These are phyloP conservation scores for Saccharum officinarum DNA, from an alignment of 176 grass and related monocot species.

Conservation along the genomic window DNA sequence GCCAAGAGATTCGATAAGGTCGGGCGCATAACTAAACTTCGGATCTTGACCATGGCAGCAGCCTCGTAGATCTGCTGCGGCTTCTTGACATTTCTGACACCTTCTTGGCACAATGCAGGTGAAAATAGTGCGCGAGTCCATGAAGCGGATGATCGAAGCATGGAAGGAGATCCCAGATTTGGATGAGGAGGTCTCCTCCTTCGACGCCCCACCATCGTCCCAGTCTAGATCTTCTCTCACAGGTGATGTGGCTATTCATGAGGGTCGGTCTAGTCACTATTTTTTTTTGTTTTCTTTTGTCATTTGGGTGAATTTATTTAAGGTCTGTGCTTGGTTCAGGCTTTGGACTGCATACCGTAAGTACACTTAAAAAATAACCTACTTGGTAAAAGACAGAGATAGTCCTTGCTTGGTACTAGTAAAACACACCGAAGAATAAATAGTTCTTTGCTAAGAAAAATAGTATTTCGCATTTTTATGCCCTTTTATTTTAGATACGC, in stretches of 20 bases:
- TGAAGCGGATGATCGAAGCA: slow-evolving; percentile 89
- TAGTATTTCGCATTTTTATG: background rate
- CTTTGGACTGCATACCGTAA: slow-evolving; percentile 22
- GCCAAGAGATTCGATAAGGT: slow-evolving; percentile 95
- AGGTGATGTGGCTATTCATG: slow-evolving; percentile 50
- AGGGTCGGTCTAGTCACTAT: background rate
- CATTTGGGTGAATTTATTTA: slow-evolving; percentile 1
- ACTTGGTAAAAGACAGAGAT: slow-evolving; percentile 18
- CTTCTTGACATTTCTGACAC: slow-evolving; percentile 17
- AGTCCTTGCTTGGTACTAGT: background rate
- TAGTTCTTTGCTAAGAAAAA: slow-evolving; percentile 27
- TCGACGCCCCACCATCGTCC: slow-evolving; percentile 6
- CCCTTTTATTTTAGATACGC: background rate
- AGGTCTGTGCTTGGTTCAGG: slow-evolving; percentile 1
- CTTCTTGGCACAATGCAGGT: slow-evolving; percentile 67
- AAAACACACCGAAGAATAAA: background rate
- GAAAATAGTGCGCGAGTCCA: slow-evolving; percentile 88
- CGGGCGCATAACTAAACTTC: too few relatives aligned
- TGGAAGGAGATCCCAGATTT: slow-evolving; percentile 87
- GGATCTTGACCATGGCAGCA: background rate
- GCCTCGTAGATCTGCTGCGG: slow-evolving; percentile 28
- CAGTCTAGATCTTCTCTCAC: slow-evolving; percentile 52
- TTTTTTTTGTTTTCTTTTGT: background rate
- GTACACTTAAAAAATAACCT: background rate
- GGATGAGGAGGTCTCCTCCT: slow-evolving; percentile 51